A percentile compares a stretch with the other conserved stretches of the same genome.
Conservation (phyloP, 768 basidiomycete genomes). For the Rhizopogon rudus region DNA sequence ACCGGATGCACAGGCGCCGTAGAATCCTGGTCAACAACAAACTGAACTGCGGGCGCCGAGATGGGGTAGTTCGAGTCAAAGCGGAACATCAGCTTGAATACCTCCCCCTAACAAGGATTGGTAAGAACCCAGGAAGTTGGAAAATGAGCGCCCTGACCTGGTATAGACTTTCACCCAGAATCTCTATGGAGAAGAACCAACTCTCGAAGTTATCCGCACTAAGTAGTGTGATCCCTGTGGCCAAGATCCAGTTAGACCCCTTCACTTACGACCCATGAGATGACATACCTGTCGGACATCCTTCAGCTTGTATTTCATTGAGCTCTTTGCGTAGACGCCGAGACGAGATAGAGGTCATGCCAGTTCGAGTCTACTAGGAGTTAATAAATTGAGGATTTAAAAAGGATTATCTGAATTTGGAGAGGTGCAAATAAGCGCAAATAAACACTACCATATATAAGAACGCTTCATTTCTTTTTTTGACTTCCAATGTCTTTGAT, state of each 20-base stretch:
- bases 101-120: conserved; percentile 51
- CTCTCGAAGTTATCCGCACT: conserved; percentile 73
- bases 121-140: not conserved
- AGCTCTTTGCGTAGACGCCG: conserved; percentile 70
- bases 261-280: not conserved
- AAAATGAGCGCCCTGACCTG: conserved; percentile 37
- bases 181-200: conserved; percentile 77
- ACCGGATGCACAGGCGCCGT: conserved; percentile 80
- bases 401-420: conserved; percentile 5
- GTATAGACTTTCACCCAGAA: conserved; percentile 81
- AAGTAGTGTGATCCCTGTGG: conserved; percentile 64
- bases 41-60: conserved; percentile 83
- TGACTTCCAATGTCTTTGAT: conserved; percentile 29
- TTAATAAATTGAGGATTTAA: not conserved
- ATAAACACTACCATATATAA: conserved; percentile 28
- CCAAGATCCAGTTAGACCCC: not conserved
- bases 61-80: conserved; percentile 85
- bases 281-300: conserved; percentile 55
- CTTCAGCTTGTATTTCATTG: conserved; percentile 57
- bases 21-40: conserved; percentile 60
- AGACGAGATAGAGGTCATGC: conserved; percentile 59
- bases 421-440: conserved; percentile 33
- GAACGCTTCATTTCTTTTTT: conserved; percentile 7
- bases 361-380: conserved; percentile 8
- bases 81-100: conserved; percentile 73